Evolutionary conservation across 2,329 filamentous ascomycete species (phyloP), one percentile per base, ranked within the genome.

Genomic region (Fusarium sp.): DNA sequence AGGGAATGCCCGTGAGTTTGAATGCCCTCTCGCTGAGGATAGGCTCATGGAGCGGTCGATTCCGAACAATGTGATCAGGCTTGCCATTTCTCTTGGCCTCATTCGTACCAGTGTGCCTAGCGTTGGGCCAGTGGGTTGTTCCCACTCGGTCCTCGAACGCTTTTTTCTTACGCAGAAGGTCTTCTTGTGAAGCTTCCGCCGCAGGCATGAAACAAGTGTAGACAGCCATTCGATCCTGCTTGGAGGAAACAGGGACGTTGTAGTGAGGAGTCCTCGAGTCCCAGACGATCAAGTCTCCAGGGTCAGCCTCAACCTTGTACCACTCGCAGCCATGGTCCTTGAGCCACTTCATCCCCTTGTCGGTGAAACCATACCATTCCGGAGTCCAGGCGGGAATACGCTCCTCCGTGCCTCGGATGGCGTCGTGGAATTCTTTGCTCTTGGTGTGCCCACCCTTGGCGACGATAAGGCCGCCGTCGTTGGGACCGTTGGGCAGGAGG

Each of bases 81-180:
- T 73, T 65, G 5, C 71, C 71, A 44, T 73, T 58, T 4, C 71
- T 68, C 62, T 68, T 72, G 1, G 71, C 71, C 8, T 65, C 43
- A 1, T 72, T 73, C 0, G 60, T 56, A 7, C 71, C 71, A 3
- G 61, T 44, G 30, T 73, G 71, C 7, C 61, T 68, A 8, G 71
- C 80, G 31, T 82, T 81, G 1, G 80, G 80, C 80, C 80, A 84
- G 65, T 84, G 83, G 0, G 82, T 84, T 0, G 82, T 84, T 2
- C 82, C 81, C 0, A 65, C 28, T 43, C 70, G 44, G 44, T 75
- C 67, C 7, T 83, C 81, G 50, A 80, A 85, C 0, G 82, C 82
- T 5, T 73, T 72, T 72, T 80, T 81, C 78, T 85, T 85, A 10
- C 80, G 74, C 3, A 78, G 28, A 6, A 85, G 75, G 28, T 83